Percentiles rank a stretch among this genome's conserved stretches.
These are phyloP conservation scores for Boeremia lycopersici DNA, from an alignment of 2,329 filamentous ascomycete species.

Conservation along the genomic window DNA sequence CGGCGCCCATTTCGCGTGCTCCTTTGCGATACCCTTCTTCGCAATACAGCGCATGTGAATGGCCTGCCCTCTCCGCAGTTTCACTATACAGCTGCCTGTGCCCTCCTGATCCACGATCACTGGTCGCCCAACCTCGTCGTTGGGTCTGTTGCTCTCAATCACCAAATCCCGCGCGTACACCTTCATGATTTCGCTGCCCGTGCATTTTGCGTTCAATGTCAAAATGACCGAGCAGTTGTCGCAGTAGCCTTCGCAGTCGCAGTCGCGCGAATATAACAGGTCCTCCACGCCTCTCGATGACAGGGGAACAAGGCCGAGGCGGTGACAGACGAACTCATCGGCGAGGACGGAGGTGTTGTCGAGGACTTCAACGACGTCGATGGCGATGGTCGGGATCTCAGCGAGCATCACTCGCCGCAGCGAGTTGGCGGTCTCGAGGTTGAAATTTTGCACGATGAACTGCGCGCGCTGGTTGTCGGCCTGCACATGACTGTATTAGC, in stretches of 20 bases:
- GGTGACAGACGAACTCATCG: conserved; percentile 94
- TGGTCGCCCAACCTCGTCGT: conserved; percentile 77
- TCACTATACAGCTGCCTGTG: conserved; percentile 84
- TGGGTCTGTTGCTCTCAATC: conserved; percentile 71
- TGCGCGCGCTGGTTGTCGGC: conserved; percentile 81
- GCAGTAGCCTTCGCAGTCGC: conserved; percentile 95
- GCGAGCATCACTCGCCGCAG: conserved; percentile 88
- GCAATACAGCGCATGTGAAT: conserved; percentile 89
- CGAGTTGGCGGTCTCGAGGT: conserved; percentile 91
- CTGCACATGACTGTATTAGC: conserved; percentile 55
- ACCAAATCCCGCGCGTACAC: conserved; percentile 91
- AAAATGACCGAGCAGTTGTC: conserved; percentile 88
- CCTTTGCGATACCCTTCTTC: conserved; percentile 98
- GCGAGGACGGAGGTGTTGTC: conserved; percentile 94
- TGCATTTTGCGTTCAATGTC: conserved; percentile 83
- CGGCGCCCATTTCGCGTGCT: conserved; percentile 97
- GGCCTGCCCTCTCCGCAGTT: conserved; percentile 88
- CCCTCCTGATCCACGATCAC: conserved; percentile 83
- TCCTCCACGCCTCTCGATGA: conserved; percentile 81
- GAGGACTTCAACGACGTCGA: conserved; percentile 92
- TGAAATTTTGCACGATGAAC: conserved; percentile 88
- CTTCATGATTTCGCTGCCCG: conserved; percentile 84
- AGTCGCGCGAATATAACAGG: conserved; percentile 88
- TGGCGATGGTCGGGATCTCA: conserved; percentile 92
- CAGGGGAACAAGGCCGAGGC: conserved; percentile 87